Evolutionary conservation across 768 basidiomycete species (phyloP).

Genomic region (Rhodotorula toruloides): DNA sequence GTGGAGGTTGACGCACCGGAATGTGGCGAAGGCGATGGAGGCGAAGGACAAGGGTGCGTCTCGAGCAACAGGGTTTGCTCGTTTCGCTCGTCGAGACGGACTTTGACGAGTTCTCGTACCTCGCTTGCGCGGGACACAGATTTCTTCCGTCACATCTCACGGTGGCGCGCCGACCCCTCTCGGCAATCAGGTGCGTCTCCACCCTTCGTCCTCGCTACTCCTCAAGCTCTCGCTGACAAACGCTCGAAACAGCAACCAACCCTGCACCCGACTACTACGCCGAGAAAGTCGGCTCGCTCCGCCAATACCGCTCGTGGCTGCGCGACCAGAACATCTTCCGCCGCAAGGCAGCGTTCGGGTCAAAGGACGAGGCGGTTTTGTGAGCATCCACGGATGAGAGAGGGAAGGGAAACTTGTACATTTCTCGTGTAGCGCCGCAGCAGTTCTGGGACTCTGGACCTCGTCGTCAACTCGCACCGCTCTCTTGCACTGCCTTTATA

Average conservation of each 20-base stretch:
- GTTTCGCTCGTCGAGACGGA: not conserved
- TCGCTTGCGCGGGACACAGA: not conserved
- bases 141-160: constrained; percentile 34
- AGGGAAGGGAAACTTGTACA: too few species aligned
- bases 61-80: not conserved
- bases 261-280: constrained; percentile 37
- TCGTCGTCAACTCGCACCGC: too few species aligned
- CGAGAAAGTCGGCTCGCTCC: constrained; percentile 44
- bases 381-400: too few species aligned
- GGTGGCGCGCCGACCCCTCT: constrained; percentile 46
- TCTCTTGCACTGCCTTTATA: too few species aligned
- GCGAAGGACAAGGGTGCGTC: constrained; percentile 38
- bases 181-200: constrained; percentile 41
- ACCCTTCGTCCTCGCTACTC: not conserved
- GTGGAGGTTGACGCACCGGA: constrained; percentile 33
- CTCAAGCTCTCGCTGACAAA: too few species aligned
- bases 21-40: constrained; percentile 29
- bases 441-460: too few species aligned
- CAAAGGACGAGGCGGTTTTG: constrained; percentile 3
- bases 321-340: constrained; percentile 18
- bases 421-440: not conserved
- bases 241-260: constrained; percentile 2
- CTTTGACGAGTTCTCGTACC: not conserved
- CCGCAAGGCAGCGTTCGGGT: constrained; percentile 23
- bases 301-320: constrained; percentile 21